phyloP scores from a whole-genome alignment of 2,329 filamentous ascomycete genomes.

The Pestalotiopsis sp. region DNA sequence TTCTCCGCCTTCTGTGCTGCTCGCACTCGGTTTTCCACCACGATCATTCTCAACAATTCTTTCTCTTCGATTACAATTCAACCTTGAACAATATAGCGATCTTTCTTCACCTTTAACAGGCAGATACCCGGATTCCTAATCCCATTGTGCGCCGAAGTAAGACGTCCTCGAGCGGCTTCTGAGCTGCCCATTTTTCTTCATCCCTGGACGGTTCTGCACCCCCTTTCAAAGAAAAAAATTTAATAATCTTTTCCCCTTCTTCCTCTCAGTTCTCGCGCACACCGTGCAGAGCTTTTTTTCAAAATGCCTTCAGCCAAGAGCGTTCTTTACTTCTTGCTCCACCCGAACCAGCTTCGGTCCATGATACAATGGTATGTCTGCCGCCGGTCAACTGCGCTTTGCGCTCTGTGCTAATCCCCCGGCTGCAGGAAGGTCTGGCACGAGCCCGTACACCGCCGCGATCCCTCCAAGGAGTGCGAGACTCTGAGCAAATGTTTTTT shows the following conservation, averaged over 20 bases:
- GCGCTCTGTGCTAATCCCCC: constrained; percentile 6
- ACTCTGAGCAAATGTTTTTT: constrained; percentile 83
- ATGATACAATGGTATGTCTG: constrained; percentile 82
- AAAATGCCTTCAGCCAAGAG: constrained; percentile 58
- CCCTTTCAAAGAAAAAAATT: neutral
- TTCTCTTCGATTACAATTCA: neutral
- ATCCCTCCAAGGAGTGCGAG: constrained; percentile 73
- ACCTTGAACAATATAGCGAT: neutral
- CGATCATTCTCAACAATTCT: neutral
- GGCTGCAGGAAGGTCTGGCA: constrained; percentile 88
- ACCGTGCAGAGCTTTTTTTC: constrained; percentile 16
- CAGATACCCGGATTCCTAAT: neutral
- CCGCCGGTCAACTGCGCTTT: neutral
- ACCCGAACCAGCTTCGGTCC: constrained; percentile 76
- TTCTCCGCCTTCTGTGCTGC: constrained; percentile 1
- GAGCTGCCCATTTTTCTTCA: neutral
- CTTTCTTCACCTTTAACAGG: neutral
- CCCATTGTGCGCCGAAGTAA: neutral
- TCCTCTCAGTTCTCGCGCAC: neutral
- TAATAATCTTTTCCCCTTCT: neutral
- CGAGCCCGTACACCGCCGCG: constrained; percentile 85
- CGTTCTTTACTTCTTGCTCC: constrained; percentile 72
- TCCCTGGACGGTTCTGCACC: neutral
- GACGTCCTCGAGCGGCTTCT: neutral
- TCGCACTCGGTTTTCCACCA: neutral